Evolutionary conservation across 441 rosid genomes (phyloP), one percentile per base, ranked within the genome.

Genomic region (Pelargonium citronellum): DNA sequence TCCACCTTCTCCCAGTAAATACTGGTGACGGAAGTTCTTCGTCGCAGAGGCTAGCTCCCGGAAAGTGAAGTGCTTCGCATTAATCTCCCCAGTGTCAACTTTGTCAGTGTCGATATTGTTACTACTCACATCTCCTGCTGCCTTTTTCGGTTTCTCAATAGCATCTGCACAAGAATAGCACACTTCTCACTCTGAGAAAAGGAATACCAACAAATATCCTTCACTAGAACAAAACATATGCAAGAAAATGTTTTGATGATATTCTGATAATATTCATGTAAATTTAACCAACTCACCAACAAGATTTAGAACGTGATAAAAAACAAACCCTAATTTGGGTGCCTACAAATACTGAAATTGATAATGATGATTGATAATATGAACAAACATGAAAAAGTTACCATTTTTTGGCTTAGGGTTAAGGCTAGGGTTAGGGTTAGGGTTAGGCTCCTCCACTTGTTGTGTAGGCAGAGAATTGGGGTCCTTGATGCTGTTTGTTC

Each of bases 11-110:
- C 97, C 98, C 64, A 91, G 55, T 30, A 91, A 79, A 74, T 85
- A 85, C 43, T 91, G 95, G 43, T 89, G 91, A 0, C 89, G 85
- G 82, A 94, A 94, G 79, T 91, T 94, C 78, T 76, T 89, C 12
- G 98, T 94, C 5, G 97, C 98, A 0, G 95, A 63, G 17, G 96
- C 97, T 19, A 94, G 79, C 67, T 94, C 98, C 0, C 95, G 86
- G 73, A 94, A 91, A 17, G 83, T 88, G 68, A 88, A 94, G 12
- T 71, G 71, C 20, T 86, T 85, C 12, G 82, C 80, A 6, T 79
- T 62, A 9, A 79, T 79, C 1, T 73, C 71, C 51, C 62, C 63
- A 63, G 12, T 43, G n/a, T 79, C 83, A 0, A 7, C 34, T 9
- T 77, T 69, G 41, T 68, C 72, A 11, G 64, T 51, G 16, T 68